phyloP scores from a whole-genome alignment of 257 asterid species.

The Gentiana straminea region DNA sequence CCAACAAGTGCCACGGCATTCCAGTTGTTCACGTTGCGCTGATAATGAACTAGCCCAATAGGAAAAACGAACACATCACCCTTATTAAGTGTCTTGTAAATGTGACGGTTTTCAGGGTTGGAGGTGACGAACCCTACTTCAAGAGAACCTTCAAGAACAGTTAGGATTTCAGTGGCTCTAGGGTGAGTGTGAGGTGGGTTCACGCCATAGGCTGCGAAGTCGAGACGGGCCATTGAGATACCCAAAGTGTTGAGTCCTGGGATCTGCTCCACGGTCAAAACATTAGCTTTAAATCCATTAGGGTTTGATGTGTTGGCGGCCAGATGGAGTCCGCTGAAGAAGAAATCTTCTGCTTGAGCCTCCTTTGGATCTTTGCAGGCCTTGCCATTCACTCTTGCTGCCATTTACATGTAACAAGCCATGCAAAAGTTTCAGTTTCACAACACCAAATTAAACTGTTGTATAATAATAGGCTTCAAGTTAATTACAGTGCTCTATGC shows the following conservation, averaged over 20 bases:
- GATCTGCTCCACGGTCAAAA: slow-evolving; percentile 1
- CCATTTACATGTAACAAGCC: too few species aligned
- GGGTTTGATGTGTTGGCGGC: slow-evolving; percentile 27
- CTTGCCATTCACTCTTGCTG: slow-evolving; percentile 18
- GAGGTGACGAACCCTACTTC: slow-evolving; percentile 12
- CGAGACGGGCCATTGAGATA: slow-evolving; percentile 3
- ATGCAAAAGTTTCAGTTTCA: too few species aligned
- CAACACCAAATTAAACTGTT: too few species aligned
- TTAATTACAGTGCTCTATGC: too few species aligned
- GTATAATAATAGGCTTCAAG: too few species aligned
- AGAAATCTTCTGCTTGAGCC: slow-evolving; percentile 13
- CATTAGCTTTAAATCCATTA: slow-evolving; percentile 10
- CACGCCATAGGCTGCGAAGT: slow-evolving; percentile 2
- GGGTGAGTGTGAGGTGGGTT: slow-evolving; percentile 15
- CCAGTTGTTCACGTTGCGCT: slow-evolving; percentile 5
- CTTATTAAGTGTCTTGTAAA: slow-evolving; percentile 4
- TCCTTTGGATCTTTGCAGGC: slow-evolving; percentile 17
- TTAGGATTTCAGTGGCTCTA: slow-evolving; percentile 9
- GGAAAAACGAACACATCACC: slow-evolving; percentile 13
- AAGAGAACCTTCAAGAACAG: slow-evolving; percentile 7
- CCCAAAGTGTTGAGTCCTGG: slow-evolving; percentile 16
- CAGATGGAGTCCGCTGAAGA: slow-evolving; percentile 25
- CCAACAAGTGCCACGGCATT: slow-evolving; percentile 9
- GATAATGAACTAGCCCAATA: slow-evolving; percentile 10
- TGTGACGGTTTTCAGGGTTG: slow-evolving; percentile 10